Base-by-base conservation (phyloP, 495 filamentous ascomycete genomes). In the Penicillium angulare region DNA sequence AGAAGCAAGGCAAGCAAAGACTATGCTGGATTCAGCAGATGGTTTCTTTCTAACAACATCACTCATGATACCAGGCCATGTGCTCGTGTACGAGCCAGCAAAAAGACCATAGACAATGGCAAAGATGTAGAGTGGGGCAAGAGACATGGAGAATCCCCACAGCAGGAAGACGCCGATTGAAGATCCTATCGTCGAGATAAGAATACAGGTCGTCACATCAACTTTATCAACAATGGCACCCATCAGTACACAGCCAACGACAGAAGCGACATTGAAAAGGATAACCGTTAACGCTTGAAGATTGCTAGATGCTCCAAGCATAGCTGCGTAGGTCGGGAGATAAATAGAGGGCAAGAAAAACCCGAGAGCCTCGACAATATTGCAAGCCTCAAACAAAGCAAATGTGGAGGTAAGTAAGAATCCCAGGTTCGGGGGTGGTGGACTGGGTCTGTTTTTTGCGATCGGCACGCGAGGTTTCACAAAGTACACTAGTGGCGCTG, bases 271-370 rank as follows among this genome's bases (percentile, higher is more conserved):
- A 56, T 83, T 84, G 43, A 83, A 51, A 9, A 82, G 53, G 13
- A 77, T 59, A 21, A 82, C 59, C 1, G 76, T 69, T 27, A 80
- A 33, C 1, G 77, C 67, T 4, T 69, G 50, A 3, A 63, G 49
- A 7, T 65, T 52, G 18, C 55, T 29, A 0, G 63, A 63, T 1
- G 69, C 65, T 10, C 63, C 63, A 1, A 83, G 62, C 17, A 61
- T 50, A 7, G 68, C 54, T 0, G 77, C 80, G 55, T 80, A 85
- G 3, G 74, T 71, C 7, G 81, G 79, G 1, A 88, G 68, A 57
- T 83, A 87, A 23, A 84, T 69, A 0, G 68, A 62, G 0, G 84
- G 83, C 2, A 86, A 57, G 61, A 86, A 86, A 56, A 73, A 87
- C 1, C 84, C 85, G 0, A 81, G 55, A 0, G 70, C 72, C 60